phyloP scores from a whole-genome alignment of 1,139 yeast species.

The Scheffersomyces cryptocercus region DNA sequence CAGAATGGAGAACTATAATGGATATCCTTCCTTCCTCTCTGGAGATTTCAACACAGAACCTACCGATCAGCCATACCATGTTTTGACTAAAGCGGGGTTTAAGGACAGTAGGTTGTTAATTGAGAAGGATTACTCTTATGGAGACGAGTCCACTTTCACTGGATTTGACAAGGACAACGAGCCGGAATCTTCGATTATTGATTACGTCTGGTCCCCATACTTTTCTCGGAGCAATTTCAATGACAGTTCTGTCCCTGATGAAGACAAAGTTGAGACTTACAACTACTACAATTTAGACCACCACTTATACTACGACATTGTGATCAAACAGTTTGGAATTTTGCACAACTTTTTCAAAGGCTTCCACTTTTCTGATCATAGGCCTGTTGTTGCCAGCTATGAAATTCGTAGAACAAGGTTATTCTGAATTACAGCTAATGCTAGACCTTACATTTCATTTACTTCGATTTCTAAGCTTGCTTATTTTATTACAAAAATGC shows the following conservation, averaged over 20 bases:
- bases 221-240: constrained; percentile 5
- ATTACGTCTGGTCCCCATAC: constrained; percentile 24
- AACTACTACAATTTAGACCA: constrained; percentile 3
- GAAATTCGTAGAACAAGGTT: constrained; percentile 8
- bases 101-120: constrained; percentile 17
- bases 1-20: constrained; percentile 38
- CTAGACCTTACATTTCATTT: not conserved
- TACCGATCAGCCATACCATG: constrained; percentile 34
- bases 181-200: constrained; percentile 17
- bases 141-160: constrained; percentile 18
- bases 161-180: constrained; percentile 17
- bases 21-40: constrained; percentile 34
- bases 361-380: constrained; percentile 23
- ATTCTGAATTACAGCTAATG: not conserved
- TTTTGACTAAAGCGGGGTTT: constrained; percentile 16
- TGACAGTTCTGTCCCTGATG: not conserved
- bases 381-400: constrained; percentile 24
- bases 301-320: constrained; percentile 9
- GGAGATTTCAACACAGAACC: constrained; percentile 63
- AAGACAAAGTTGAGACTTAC: not conserved
- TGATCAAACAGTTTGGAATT: constrained; percentile 18
- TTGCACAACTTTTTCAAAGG: constrained; percentile 16
- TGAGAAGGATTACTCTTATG: constrained; percentile 15
- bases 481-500: too few species aligned
- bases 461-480: not conserved